phyloP scores from a whole-genome alignment of 1,284 basidiomycete genomes.

The Psilocybe mexicana region DNA sequence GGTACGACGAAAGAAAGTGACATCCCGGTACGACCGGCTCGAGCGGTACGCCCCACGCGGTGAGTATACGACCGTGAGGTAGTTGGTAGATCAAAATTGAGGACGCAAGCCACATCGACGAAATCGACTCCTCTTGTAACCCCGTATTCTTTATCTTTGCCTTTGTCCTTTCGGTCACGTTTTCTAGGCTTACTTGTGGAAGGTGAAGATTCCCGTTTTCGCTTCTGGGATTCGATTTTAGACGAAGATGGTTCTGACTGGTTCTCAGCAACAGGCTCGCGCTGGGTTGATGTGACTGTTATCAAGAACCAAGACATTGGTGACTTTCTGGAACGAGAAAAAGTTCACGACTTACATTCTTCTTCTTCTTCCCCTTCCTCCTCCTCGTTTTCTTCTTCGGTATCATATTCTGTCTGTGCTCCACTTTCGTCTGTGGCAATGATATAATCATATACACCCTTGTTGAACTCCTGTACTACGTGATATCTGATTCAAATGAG shows the following conservation, averaged over 20 bases:
- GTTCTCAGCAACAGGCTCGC: slow-evolving; percentile 33
- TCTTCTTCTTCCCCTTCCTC: slow-evolving; percentile 41
- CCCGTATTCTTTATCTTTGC: slow-evolving; percentile 81
- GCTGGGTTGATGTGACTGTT: slow-evolving; percentile 58
- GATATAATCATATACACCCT: slow-evolving; percentile 98
- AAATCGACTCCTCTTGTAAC: slow-evolving; percentile 98
- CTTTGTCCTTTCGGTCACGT: slow-evolving; percentile 45
- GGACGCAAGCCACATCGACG: slow-evolving; percentile 94
- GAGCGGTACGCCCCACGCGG: slow-evolving; percentile 93
- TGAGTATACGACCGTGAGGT: slow-evolving; percentile 93
- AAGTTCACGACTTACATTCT: slow-evolving; percentile 40
- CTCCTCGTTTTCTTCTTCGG: slow-evolving; percentile 36
- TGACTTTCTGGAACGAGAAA: neutral
- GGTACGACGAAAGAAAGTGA: slow-evolving; percentile 91
- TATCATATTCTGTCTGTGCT: slow-evolving; percentile 38
- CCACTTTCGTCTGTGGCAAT: slow-evolving; percentile 94
- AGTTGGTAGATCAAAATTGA: slow-evolving; percentile 97
- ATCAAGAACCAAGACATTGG: neutral
- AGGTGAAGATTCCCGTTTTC: slow-evolving; percentile 23
- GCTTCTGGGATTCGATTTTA: slow-evolving; percentile 20
- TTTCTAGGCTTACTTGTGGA: slow-evolving; percentile 32
- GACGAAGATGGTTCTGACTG: slow-evolving; percentile 12
- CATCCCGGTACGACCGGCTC: slow-evolving; percentile 93
- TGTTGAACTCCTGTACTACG: slow-evolving; percentile 98
- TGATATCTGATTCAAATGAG: slow-evolving; percentile 68